These are phyloP conservation scores for Lipomyces sp. DNA, from an alignment of 805 yeast genomes.

Conservation along the genomic window DNA sequence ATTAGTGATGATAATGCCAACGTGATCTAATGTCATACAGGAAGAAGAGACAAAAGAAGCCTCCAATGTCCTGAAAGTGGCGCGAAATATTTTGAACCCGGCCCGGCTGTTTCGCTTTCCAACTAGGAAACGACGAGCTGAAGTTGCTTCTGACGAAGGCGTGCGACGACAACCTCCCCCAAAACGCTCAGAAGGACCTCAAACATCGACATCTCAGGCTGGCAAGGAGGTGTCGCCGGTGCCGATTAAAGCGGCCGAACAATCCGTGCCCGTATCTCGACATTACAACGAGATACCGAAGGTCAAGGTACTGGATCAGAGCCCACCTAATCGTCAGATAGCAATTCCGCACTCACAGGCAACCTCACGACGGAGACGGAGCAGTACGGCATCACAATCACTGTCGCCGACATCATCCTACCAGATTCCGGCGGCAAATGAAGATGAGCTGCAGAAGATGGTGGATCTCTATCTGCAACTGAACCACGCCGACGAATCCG, in stretches of 20 bases:
- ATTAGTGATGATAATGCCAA: not conserved
- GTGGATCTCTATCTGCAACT: constrained; percentile 34
- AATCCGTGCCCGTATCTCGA: constrained; percentile 1
- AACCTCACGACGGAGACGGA: constrained; percentile 5
- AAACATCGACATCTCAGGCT: constrained; percentile 12
- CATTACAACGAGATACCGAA: constrained; percentile 23
- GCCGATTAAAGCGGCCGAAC: constrained; percentile 3
- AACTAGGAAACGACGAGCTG: constrained; percentile 25
- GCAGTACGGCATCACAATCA: constrained; percentile 27
- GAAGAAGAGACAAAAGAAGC: not conserved
- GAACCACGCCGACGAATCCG: constrained; percentile 15
- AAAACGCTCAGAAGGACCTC: not conserved
- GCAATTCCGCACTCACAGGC: constrained; percentile 14
- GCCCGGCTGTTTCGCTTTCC: constrained; percentile 30
- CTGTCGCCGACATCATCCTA: constrained; percentile 35
- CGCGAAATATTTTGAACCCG: constrained; percentile 24
- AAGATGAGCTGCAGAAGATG: constrained; percentile 36
- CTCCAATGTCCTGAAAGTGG: constrained; percentile 12
- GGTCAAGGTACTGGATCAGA: constrained; percentile 18
- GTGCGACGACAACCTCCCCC: not conserved
- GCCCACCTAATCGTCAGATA: constrained; percentile 13
- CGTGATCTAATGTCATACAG: not conserved
- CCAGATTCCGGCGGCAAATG: constrained; percentile 23
- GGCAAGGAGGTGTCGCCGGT: not conserved
- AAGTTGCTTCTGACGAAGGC: not conserved